phyloP scores from a whole-genome alignment of 257 asterid genomes.

The Scutellaria barbata region DNA sequence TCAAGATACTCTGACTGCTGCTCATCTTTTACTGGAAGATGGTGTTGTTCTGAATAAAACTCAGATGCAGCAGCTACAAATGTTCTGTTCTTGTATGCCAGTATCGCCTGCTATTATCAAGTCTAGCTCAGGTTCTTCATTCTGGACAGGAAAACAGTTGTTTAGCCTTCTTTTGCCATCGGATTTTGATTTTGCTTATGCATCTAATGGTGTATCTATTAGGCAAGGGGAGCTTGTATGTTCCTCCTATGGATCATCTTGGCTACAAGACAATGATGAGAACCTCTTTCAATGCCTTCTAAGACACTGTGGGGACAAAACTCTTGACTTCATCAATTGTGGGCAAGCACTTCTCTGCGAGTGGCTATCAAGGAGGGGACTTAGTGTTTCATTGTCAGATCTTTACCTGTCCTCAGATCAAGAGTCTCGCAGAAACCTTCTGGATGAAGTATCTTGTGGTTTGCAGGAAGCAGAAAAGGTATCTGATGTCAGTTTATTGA shows the following conservation, averaged over 20 bases:
- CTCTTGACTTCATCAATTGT: constrained; percentile 56
- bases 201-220: constrained; percentile 56
- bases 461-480: constrained; percentile 75
- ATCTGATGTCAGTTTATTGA: constrained; percentile 54
- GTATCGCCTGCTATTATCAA: constrained; percentile 57
- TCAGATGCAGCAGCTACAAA: constrained; percentile 92
- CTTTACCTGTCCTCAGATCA: constrained; percentile 71
- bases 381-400: constrained; percentile 84
- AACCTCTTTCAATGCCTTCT: constrained; percentile 67
- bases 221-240: constrained; percentile 70
- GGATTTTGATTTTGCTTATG: constrained; percentile 54
- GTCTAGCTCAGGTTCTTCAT: constrained; percentile 40
- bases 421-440: constrained; percentile 60
- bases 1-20: constrained; percentile 94
- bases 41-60: constrained; percentile 61
- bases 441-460: constrained; percentile 73
- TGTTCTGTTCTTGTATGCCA: constrained; percentile 58
- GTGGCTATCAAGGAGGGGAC: constrained; percentile 83
- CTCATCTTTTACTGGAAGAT: constrained; percentile 68
- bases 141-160: constrained; percentile 91
- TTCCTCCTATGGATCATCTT: constrained; percentile 64
- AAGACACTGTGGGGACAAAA: constrained; percentile 49
- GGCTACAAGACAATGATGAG: constrained; percentile 68
- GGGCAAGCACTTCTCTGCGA: constrained; percentile 85
- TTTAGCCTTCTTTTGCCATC: constrained; percentile 72